phyloP scores from a whole-genome alignment of 179 eudicot genomes.

The Heliamphora pulchella region DNA sequence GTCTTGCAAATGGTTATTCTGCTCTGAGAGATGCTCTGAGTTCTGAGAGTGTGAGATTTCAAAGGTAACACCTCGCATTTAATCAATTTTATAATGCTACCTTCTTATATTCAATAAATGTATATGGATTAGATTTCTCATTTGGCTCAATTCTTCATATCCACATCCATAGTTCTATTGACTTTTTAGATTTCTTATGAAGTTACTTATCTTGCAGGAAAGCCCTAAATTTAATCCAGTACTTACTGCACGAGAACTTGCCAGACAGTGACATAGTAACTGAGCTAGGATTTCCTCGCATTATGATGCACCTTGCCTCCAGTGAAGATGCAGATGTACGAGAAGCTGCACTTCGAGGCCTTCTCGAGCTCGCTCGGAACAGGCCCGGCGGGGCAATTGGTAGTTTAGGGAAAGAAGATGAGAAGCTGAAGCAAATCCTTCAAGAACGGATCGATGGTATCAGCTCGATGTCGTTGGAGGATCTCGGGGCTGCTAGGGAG shows the following conservation, averaged over 20 bases:
- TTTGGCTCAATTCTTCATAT: too few species aligned
- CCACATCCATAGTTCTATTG: not conserved
- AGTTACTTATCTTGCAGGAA: conserved; percentile 49
- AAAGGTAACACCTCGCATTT: conserved; percentile 38
- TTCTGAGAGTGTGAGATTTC: conserved; percentile 64
- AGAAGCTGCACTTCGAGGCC: conserved; percentile 76
- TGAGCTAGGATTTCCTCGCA: conserved; percentile 76
- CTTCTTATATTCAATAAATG: not conserved
- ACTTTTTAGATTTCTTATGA: not conserved
- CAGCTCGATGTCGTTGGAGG: conserved; percentile 63
- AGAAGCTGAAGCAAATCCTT: conserved; percentile 58
- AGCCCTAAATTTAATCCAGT: conserved; percentile 75
- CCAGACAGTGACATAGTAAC: conserved; percentile 45
- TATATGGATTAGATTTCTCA: not conserved
- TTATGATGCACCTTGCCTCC: conserved; percentile 75
- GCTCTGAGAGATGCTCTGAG: conserved; percentile 78
- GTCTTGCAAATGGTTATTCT: conserved; percentile 90
- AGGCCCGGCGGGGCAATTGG: conserved; percentile 20
- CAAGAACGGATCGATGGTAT: conserved; percentile 58
- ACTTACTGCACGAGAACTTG: conserved; percentile 58
- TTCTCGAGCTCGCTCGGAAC: conserved; percentile 57
- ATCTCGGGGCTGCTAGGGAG: conserved; percentile 60
- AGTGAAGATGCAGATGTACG: conserved; percentile 65
- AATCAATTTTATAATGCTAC: not conserved
- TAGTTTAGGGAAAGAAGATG: conserved; percentile 38